Conservation (phyloP, 257 asterid genomes). For the Solanum sejunctum region DNA sequence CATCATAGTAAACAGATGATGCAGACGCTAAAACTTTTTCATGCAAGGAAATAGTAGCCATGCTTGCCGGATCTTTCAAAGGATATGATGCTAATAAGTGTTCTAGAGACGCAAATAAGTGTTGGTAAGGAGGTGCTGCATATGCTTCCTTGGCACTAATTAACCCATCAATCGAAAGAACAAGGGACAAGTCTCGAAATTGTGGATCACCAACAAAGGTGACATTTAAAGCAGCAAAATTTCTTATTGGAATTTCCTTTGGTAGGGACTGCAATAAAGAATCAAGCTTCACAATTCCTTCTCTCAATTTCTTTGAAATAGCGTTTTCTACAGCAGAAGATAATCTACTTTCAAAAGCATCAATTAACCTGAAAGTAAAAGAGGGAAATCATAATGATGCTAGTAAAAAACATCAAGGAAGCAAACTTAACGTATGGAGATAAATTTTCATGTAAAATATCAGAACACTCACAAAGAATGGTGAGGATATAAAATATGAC, state of each 20-base stretch:
- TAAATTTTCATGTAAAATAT: background rate
- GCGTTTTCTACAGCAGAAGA: conserved; percentile 66
- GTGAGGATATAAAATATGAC: background rate
- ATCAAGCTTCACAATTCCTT: conserved; percentile 43
- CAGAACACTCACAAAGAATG: background rate
- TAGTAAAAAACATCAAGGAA: background rate
- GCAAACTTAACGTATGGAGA: background rate
- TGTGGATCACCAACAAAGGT: conserved; percentile 61
- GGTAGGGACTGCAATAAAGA: conserved; percentile 60
- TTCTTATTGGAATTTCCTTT: conserved; percentile 50
- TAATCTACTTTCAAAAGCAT: conserved; percentile 60
- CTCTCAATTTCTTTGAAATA: conserved; percentile 45
- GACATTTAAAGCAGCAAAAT: conserved; percentile 47
- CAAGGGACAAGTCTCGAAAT: conserved; percentile 43
- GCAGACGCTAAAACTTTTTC: conserved; percentile 74
- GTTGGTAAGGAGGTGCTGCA: conserved; percentile 14
- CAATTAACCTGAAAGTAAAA: conserved; percentile 41
- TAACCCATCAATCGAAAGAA: conserved; percentile 59
- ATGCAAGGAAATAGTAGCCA: conserved; percentile 60
- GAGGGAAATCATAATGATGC: background rate
- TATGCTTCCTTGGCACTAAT: conserved; percentile 30
- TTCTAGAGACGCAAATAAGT: conserved; percentile 14
- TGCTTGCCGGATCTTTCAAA: conserved; percentile 37
- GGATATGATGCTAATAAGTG: conserved; percentile 16
- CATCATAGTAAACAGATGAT: conserved; percentile 63